phyloP scores from a whole-genome alignment of 2,329 filamentous ascomycete species.

The Aspergillus phoenicis region DNA sequence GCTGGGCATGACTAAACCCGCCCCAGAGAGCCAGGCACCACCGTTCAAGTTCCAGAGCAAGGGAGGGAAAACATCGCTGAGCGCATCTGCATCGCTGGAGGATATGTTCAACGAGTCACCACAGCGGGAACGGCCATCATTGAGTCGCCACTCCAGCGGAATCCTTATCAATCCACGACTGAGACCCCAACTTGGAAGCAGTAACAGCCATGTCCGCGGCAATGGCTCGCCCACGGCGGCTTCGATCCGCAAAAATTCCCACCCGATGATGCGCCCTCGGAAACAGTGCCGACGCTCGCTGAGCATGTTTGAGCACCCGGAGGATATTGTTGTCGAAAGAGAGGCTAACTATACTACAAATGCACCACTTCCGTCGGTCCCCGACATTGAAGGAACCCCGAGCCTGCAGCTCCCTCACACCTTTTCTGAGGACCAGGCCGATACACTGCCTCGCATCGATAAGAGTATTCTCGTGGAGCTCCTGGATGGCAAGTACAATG shows the following conservation, averaged over 20 bases:
- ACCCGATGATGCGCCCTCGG: slow-evolving; percentile 72
- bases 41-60: slow-evolving; percentile 73
- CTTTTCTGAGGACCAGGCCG: slow-evolving; percentile 74
- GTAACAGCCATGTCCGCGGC: slow-evolving; percentile 58
- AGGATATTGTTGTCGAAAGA: slow-evolving; percentile 82
- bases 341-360: slow-evolving; percentile 59
- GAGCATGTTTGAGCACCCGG: slow-evolving; percentile 96
- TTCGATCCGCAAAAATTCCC: slow-evolving; percentile 72
- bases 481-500: slow-evolving; percentile 79
- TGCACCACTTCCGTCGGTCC: slow-evolving; percentile 69
- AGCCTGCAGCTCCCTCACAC: slow-evolving; percentile 81
- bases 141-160: slow-evolving; percentile 63
- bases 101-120: slow-evolving; percentile 84
- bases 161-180: slow-evolving; percentile 63
- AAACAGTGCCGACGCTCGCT: slow-evolving; percentile 89
- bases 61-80: slow-evolving; percentile 54
- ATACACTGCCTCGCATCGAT: slow-evolving; percentile 85
- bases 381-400: slow-evolving; percentile 78
- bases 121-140: slow-evolving; percentile 66
- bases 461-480: slow-evolving; percentile 82
- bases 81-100: slow-evolving; percentile 68
- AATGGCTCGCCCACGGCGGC: slow-evolving; percentile 74
- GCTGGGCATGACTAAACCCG: slow-evolving; percentile 62
- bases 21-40: slow-evolving; percentile 67
- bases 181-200: slow-evolving; percentile 65